Percentiles rank a stretch among this genome's conserved stretches.
Conservation (phyloP, 2,329 filamentous ascomycete species). For the Cryphonectria naterciae region DNA sequence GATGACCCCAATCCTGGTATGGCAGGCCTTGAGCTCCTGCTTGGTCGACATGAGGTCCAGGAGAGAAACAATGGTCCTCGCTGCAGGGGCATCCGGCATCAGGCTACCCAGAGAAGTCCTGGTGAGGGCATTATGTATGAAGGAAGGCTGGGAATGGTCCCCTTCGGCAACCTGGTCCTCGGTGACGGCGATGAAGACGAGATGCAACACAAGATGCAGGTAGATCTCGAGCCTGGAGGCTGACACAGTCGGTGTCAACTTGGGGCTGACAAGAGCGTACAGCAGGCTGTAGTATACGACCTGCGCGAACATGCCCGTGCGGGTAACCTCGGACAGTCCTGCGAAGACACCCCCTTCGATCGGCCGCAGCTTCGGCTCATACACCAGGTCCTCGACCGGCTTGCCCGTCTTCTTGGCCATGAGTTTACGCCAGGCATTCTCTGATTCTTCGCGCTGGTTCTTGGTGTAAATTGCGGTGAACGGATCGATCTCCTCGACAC, state of each 20-base stretch:
- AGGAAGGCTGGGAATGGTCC: constrained; percentile 62
- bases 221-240: constrained; percentile 87
- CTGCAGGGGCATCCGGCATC: constrained; percentile 57
- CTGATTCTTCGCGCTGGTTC: constrained; percentile 94
- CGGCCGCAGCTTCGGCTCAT: constrained; percentile 80
- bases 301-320: constrained; percentile 84
- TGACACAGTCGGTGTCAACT: constrained; percentile 74
- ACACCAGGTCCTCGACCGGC: constrained; percentile 80
- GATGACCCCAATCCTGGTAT: constrained; percentile 82
- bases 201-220: constrained; percentile 86
- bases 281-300: constrained; percentile 86
- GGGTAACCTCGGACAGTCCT: constrained; percentile 77
- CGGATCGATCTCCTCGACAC: constrained; percentile 86
- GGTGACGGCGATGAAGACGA: constrained; percentile 81
- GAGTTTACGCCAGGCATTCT: constrained; percentile 84
- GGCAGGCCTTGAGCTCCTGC: constrained; percentile 79
- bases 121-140: constrained; percentile 72
- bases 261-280: constrained; percentile 73
- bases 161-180: constrained; percentile 73
- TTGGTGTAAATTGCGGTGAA: constrained; percentile 97
- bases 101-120: constrained; percentile 66
- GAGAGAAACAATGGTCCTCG: constrained; percentile 68
- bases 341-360: constrained; percentile 80
- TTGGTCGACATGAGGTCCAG: constrained; percentile 65
- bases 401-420: constrained; percentile 88